A percentile compares a stretch with the other conserved stretches of the same genome.
phyloP scores from a whole-genome alignment of 352 stramenopile species.

The Phytophthora foliorum region DNA sequence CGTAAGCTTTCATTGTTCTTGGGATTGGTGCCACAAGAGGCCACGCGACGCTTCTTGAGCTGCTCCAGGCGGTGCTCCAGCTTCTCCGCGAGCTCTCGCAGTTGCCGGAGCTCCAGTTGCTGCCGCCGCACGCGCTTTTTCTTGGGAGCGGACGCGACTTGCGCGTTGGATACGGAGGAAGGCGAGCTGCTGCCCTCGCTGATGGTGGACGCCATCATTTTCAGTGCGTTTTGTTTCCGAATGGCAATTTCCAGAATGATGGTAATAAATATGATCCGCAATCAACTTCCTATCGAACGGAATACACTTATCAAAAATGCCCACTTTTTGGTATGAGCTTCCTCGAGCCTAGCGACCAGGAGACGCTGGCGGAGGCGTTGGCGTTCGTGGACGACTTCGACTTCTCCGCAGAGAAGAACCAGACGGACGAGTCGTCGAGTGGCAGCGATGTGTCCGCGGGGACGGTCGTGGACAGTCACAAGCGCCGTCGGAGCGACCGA shows the following conservation, averaged over 20 bases:
- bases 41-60: slow-evolving; percentile 30
- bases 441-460: slow-evolving; percentile 7
- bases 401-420: slow-evolving; percentile 1
- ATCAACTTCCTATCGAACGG: background rate
- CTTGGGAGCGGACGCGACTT: slow-evolving; percentile 6
- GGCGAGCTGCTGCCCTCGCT: slow-evolving; percentile 25
- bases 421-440: slow-evolving; percentile 5
- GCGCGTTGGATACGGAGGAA: background rate
- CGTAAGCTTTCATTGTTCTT: background rate
- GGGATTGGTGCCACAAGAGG: background rate
- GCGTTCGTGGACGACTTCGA: slow-evolving; percentile 42
- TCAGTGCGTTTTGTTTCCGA: background rate
- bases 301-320: too few species aligned
- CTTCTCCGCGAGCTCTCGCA: slow-evolving; percentile 44
- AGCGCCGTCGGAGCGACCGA: slow-evolving; percentile 7
- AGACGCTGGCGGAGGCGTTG: slow-evolving; percentile 36
- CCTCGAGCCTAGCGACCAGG: slow-evolving; percentile 12
- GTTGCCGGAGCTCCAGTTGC: slow-evolving; percentile 45
- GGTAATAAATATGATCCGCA: background rate
- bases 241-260: slow-evolving; percentile 3
- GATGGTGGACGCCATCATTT: slow-evolving; percentile 10
- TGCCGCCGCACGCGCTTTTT: slow-evolving; percentile 48
- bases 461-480: slow-evolving; percentile 1
- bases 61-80: slow-evolving; percentile 40
- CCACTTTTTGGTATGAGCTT: slow-evolving; percentile 28